Base-by-base conservation (phyloP, 2,329 filamentous ascomycete genomes). In the Colletotrichum spaethianum region DNA sequence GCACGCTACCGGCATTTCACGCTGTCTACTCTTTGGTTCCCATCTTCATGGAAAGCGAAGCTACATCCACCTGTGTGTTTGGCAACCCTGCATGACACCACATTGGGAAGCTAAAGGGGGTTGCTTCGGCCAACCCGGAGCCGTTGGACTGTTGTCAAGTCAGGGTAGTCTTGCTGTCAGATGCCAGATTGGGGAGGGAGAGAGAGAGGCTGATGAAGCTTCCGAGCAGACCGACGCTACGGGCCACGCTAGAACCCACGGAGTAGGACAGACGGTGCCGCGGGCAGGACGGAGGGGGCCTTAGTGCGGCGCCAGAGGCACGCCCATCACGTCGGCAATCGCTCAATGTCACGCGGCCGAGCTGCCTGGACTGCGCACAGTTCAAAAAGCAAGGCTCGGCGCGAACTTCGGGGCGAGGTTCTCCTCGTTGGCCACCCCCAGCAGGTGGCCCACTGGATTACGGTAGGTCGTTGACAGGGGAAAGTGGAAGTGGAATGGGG, bases 101-200 rank as follows among this genome's bases (percentile, higher is more conserved):
- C 14, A 23, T 18, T 38, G 12, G 33, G 38, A 33, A 50, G 36
- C 31, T 16, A 52, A 16, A 6, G 46, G 4, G 14, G 14, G 23
- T 48, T 33, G 9, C 44, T 31, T 70, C 67, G 53, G 62, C 42
- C 44, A 36, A 60, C 18, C 67, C 62, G 62, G 67, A 38, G 20
- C 62, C 61, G 36, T 66, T 60, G 62, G 28, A 48, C 53, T 69
- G 55, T 18, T 18, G 20, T 8, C 18, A n/a, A 33, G 11, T 12
- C 28, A 12, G 16, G 16, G 14, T 12, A 8, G 5, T n/a, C 31
- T 38, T 31, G 33, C 60, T 36, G 20, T 8, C 36, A 18, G 26
- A 33, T 33, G 36, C n/a, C 23, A 61, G 26, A 23, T 33, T 23
- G 28, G 48, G 48, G n/a, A 52, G 44, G 40, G 31, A 44, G 23